Evolutionary conservation across 345 rosid species (phyloP).

Genomic region (Melaleuca quinquenervia): DNA sequence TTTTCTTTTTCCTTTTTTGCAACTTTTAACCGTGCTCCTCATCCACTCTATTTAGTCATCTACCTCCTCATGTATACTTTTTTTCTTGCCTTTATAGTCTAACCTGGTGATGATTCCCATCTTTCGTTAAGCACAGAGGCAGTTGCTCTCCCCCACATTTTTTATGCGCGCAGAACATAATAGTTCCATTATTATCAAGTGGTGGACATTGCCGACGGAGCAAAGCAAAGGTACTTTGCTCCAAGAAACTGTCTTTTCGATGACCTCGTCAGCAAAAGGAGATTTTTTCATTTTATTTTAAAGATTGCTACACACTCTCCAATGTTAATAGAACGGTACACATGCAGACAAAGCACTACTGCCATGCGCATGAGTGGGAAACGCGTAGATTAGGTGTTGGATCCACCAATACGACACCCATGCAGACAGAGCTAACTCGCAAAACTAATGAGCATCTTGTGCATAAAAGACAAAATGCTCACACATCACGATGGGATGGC

Average conservation of each 20-base stretch:
- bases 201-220: neutral
- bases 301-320: neutral
- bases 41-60: neutral
- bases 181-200: neutral
- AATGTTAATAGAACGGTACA: neutral
- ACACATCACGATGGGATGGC: neutral
- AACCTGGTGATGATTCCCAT: neutral
- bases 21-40: neutral
- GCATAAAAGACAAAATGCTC: neutral
- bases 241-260: neutral
- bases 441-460: neutral
- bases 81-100: neutral
- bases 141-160: neutral
- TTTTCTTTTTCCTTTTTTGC: neutral
- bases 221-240: neutral
- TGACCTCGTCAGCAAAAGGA: neutral
- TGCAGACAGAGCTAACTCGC: neutral
- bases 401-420: neutral
- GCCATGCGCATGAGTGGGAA: neutral
- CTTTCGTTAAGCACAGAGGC: neutral
- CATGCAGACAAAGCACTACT: neutral
- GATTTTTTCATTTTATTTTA: neutral
- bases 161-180: neutral
- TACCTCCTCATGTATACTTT: neutral
- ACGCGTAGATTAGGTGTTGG: neutral